Evolutionary conservation across 2,329 filamentous ascomycete species (phyloP), one percentile per base, ranked within the genome.

Genomic region (Bipolaris sorokiniana): DNA sequence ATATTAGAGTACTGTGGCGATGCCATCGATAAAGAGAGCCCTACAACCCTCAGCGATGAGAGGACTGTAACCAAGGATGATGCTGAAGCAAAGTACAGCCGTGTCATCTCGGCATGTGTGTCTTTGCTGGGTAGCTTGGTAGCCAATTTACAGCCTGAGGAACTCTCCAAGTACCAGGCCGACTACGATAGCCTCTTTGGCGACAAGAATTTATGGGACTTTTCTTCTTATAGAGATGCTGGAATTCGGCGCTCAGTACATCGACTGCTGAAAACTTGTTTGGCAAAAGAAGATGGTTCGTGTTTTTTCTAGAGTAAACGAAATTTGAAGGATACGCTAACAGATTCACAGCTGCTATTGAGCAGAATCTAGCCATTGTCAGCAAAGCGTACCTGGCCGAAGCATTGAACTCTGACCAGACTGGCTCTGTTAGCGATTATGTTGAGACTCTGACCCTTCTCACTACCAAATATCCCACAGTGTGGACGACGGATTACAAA

Each of bases 31-130:
- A 86, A 88, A 51, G 95, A 99, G 76, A 94, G 90, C 0, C 77
- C 88, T 2, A 84, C 89, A 34, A 96, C 91, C 0, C 80, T 99
- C 34, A 98, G 93, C 72, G 95, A 99, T 72, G 91, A 96, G 77
- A 85, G 94, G 22, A 91, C 88, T 0, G 91, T 92, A 3, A 95
- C 87, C 57, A 79, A 85, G 7, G 94, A 98, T 65, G 95, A 99
- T 73, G 88, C 92, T 3, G 86, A 92, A 64, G 86, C 90, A 16
- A 97, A 97, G 68, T 95, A 96, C 77, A 86, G 88, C 59, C 85
- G 95, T 45, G 92, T 97, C 3, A 82, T 86, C n/a, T 83, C 84
- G 1, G 85, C 85, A 7, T 85, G 82, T 51, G 76, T 87, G 23
- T 74, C 83, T 23, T 76, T 87, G 15, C 77, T 88, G 18, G 81